Evolutionary conservation across 1,284 basidiomycete genomes (phyloP).

Genomic region (Trichosporon coremiiforme): DNA sequence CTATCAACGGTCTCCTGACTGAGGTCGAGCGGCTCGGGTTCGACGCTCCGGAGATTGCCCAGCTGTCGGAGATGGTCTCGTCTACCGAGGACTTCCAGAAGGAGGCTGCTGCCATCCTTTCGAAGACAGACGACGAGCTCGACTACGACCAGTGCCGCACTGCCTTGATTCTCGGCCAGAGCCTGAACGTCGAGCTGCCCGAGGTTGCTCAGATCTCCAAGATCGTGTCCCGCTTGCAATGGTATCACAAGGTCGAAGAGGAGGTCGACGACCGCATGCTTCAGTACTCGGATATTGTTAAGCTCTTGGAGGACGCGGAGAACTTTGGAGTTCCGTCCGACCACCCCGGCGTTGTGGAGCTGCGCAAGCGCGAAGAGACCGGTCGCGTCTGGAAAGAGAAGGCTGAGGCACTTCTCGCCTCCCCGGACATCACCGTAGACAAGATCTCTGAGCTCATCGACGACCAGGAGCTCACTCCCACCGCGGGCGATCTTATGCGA

Average conservation of each 20-base stretch:
- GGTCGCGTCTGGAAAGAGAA: conserved; percentile 40
- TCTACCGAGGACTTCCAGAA: conserved; percentile 46
- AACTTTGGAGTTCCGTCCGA: conserved; percentile 39
- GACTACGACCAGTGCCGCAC: conserved; percentile 43
- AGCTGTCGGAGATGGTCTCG: conserved; percentile 44
- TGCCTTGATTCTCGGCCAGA: conserved; percentile 48
- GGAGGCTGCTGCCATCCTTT: conserved; percentile 43
- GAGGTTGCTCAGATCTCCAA: conserved; percentile 43
- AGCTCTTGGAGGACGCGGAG: conserved; percentile 44
- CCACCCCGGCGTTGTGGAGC: conserved; percentile 42
- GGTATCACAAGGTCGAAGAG: conserved; percentile 49
- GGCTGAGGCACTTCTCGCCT: conserved; percentile 35
- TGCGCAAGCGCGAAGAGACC: conserved; percentile 35
- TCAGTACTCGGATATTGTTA: conserved; percentile 46
- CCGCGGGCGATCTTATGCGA: conserved; percentile 39
- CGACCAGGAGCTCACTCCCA: conserved; percentile 39
- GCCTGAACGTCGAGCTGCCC: conserved; percentile 51
- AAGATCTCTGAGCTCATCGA: conserved; percentile 39
- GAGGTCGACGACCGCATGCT: conserved; percentile 52
- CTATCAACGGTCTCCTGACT: conserved; percentile 39
- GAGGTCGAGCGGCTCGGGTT: conserved; percentile 51
- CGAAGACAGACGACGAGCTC: conserved; percentile 41
- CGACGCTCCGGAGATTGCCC: conserved; percentile 52
- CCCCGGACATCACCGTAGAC: conserved; percentile 37
- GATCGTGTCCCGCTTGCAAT: conserved; percentile 48